Conservation (phyloP, 768 basidiomycete species). For the Phylloporus arenicola region DNA sequence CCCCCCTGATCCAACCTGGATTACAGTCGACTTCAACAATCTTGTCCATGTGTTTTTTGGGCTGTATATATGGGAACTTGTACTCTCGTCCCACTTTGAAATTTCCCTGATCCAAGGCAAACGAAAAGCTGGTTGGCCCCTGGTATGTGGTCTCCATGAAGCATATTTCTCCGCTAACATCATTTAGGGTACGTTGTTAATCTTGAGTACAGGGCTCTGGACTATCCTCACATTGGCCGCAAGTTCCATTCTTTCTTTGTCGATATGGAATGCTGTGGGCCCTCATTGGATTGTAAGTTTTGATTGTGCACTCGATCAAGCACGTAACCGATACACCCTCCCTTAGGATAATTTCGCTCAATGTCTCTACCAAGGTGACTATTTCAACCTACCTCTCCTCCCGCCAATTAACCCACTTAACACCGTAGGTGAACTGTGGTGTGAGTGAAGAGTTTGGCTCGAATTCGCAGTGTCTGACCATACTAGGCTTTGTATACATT, state of each 20-base stretch:
- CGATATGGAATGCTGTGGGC: conserved; percentile 69
- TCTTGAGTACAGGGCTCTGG: neutral
- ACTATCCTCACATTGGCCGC: conserved; percentile 5
- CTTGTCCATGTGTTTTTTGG: conserved; percentile 62
- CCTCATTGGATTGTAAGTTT: conserved; percentile 52
- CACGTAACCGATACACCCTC: neutral
- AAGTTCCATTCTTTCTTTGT: conserved; percentile 63
- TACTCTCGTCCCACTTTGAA: conserved; percentile 60
- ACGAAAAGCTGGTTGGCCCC: conserved; percentile 61
- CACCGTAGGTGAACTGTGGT: conserved; percentile 49
- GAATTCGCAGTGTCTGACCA: conserved; percentile 2
- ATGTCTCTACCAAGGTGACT: conserved; percentile 35
- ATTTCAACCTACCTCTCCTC: neutral
- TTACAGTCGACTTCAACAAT: conserved; percentile 51
- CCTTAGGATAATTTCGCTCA: conserved; percentile 52
- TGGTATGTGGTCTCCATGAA: conserved; percentile 40
- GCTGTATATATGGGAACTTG: conserved; percentile 63
- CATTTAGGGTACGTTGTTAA: conserved; percentile 12
- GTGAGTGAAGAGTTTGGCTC: conserved; percentile 32
- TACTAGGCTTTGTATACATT: conserved; percentile 60
- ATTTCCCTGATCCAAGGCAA: conserved; percentile 56
- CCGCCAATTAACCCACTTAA: neutral
- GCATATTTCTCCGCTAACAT: conserved; percentile 3
- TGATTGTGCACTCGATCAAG: neutral
- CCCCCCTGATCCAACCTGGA: conserved; percentile 1